Evolutionary conservation across 768 basidiomycete species (phyloP).

Genomic region (Calocybe cyanea): DNA sequence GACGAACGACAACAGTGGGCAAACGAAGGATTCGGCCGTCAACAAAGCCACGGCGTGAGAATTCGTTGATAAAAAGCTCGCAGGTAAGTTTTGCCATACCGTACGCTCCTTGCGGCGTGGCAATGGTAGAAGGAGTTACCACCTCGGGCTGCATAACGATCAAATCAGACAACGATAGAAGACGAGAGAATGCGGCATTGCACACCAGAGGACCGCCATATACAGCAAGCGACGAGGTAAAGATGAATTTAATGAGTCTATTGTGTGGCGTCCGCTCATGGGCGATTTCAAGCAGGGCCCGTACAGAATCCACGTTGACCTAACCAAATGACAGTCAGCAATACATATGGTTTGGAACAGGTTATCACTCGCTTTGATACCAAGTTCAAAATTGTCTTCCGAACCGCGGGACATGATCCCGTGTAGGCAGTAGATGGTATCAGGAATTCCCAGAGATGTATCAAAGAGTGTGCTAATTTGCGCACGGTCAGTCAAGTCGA

Average conservation of each 20-base stretch:
- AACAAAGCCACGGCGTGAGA: constrained; percentile 51
- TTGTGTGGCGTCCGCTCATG: constrained; percentile 23
- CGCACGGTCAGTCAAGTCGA: constrained; percentile 34
- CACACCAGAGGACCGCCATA: constrained; percentile 54
- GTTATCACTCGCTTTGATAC: constrained; percentile 34
- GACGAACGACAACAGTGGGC: constrained; percentile 56
- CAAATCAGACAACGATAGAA: neutral
- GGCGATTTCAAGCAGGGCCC: constrained; percentile 36
- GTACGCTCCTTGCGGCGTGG: constrained; percentile 54
- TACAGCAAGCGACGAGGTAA: constrained; percentile 56
- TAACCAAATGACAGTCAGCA: constrained; percentile 11
- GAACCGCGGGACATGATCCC: constrained; percentile 64
- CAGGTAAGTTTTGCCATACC: constrained; percentile 54
- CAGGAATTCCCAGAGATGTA: constrained; percentile 35
- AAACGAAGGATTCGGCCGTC: constrained; percentile 59
- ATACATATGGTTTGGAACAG: neutral
- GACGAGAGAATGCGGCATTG: constrained; percentile 9
- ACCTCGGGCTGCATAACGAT: constrained; percentile 31
- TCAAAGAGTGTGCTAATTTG: constrained; percentile 35
- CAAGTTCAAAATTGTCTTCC: constrained; percentile 57
- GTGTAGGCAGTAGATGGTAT: constrained; percentile 45
- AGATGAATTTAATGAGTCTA: constrained; percentile 47
- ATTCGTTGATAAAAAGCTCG: constrained; percentile 58
- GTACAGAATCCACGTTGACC: constrained; percentile 58
- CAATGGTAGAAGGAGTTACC: constrained; percentile 44